Base-by-base conservation (phyloP, 352 stramenopile species). In the Phytophthora crassamura region DNA sequence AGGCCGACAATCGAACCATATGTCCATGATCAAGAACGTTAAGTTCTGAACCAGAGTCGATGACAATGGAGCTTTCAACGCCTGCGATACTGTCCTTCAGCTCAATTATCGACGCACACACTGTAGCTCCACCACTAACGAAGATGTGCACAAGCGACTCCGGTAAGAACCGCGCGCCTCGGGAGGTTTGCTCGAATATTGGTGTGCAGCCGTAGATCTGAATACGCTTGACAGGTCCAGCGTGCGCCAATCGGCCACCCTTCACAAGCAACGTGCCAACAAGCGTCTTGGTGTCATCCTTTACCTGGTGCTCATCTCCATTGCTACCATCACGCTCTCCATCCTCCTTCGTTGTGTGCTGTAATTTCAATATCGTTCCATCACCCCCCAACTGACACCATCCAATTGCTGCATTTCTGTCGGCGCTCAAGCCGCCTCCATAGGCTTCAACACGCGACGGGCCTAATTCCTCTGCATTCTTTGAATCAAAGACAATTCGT, bases 361-460 rank as follows among this genome's bases (percentile, higher is more conserved):
- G 77, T 15, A 81, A 18, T 38, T 88, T 88, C 7, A 94, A 43
- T 50, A 94, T 91, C 4, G 88, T 90, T 12, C 88, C 88, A 30
- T 92, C 86, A 34, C 79, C 84, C 34, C 85, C 88, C 12, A 93
- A 69, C 45, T 95, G 88, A 25, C 88, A 95, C 88, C 88, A 94
- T 36, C 74, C 64, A 22, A 93, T 78, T 4, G 64, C 56, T 18
- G 53, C 9, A 43, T 75, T 80, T 15, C 47, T 68, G 42, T 55
- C 63, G 6, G 71, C 56, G 15, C 39, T 72, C 15, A 71, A 69
- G 1, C 82, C 82, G 8, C 82, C 82, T 33, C 82, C 82, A 46
- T 79, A 89, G 1, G 82, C 82, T 56, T 79, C 64, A 8, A 90
- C 68, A 10, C 52, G 54, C n/a, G 70, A 59, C 5, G 72, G 68